Percentiles rank a stretch among this genome's conserved stretches.
Conservation (phyloP, 257 asterid species). For the Eustoma russellianum region DNA sequence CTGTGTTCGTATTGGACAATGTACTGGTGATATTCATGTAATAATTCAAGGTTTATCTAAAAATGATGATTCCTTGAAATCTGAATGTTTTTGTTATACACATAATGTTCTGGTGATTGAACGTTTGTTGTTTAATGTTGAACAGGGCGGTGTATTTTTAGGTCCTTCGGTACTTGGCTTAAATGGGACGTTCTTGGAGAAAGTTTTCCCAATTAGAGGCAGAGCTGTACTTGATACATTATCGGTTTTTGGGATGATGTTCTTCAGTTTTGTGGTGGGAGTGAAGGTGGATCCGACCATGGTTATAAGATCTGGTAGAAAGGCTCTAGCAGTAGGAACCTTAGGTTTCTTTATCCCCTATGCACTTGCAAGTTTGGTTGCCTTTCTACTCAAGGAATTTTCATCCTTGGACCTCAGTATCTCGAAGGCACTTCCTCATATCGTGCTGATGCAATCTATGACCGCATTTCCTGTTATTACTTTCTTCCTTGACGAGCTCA, state of each 20-base stretch:
- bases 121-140: constrained; percentile 21
- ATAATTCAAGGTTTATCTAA: too few relatives aligned
- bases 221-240: constrained; percentile 46
- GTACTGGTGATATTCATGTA: too few relatives aligned
- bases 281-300: constrained; percentile 50
- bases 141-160: constrained; percentile 57
- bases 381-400: constrained; percentile 31
- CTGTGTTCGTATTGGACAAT: too few relatives aligned
- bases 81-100: too few relatives aligned
- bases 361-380: constrained; percentile 34
- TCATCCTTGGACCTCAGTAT: constrained; percentile 32
- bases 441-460: constrained; percentile 43
- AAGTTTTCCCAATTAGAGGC: constrained; percentile 35
- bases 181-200: constrained; percentile 20
- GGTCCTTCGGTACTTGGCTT: constrained; percentile 60
- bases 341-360: constrained; percentile 45
- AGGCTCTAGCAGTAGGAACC: constrained; percentile 47
- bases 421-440: constrained; percentile 25
- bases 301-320: constrained; percentile 44
- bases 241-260: constrained; percentile 51
- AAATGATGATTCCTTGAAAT: too few relatives aligned
- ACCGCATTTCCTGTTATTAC: constrained; percentile 58
- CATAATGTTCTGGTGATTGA: constrained; percentile 1
- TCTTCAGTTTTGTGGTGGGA: constrained; percentile 46
- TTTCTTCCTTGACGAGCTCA: constrained; percentile 56